Evolutionary conservation across 2,329 filamentous ascomycete genomes (phyloP), one percentile per base, ranked within the genome.

Genomic region (Lecanicillium sp.): DNA sequence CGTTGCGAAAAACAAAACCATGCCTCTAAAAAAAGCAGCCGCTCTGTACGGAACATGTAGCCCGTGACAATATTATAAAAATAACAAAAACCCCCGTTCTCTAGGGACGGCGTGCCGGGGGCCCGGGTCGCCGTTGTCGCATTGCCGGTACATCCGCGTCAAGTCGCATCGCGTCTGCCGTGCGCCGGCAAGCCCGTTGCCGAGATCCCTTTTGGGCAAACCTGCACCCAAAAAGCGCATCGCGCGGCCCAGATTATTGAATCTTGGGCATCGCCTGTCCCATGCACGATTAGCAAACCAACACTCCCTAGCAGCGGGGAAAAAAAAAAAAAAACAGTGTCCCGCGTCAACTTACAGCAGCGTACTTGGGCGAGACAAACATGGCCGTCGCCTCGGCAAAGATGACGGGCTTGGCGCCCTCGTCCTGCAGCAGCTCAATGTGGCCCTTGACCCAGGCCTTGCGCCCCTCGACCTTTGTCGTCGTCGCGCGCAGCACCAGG

Each of bases 361-460:
- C 90, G 62, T 87, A 79, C 67, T 82, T 90, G 24, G 91, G 90
- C 67, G 93, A 89, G 59, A 97, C 78, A 63, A 95, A 97, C 56
- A 98, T 68, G 3, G 85, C 90, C 61, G 86, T 85, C 0, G 88
- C 91, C 67, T 94, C 87, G 7, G 86, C 89, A 51, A 96, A 65
- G 40, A 90, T 75, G 14, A 75, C 67, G 1, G 83, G 82, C 56
- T 75, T 72, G 65, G 83, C 77, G 8, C 80, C 79, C 27, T 56
- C 70, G 71, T 74, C 50, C 7, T 79, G 78, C 52, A 97, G 67
- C 48, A 87, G 84, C 75, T 95, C 90, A 58, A 97, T 83, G 56
- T 81, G 79, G 1, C 89, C 93, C 68, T 87, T 84, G 1, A 96
- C 89, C 89, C 89, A 96, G 11, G 90, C 91, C 72, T 97, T 97